Base-by-base conservation (phyloP, 2,329 filamentous ascomycete species). In the Sodiomyces alkalinus region DNA sequence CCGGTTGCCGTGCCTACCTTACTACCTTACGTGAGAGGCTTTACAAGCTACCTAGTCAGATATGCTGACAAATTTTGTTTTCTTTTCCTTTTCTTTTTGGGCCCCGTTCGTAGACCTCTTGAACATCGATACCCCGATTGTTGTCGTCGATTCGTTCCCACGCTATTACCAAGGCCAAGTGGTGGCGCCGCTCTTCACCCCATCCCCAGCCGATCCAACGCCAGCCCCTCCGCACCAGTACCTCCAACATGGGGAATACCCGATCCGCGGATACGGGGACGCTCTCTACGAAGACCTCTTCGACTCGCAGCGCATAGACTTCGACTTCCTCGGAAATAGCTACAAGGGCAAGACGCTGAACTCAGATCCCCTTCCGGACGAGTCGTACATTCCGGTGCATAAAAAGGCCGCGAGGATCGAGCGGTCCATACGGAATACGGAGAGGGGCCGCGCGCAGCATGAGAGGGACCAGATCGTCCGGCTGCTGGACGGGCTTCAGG, bases 401-500 rank as follows among this genome's bases (percentile, higher is more conserved):
- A 64, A 59, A 39, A 67, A 64, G 35, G 68, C 68, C 6, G 69
- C 74, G 44, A 56, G 71, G 15, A 46, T 69, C 27, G 72, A 77
- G 44, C 65, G 64, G 31, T 68, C 67, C 2, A 72, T 75, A 26
- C 60, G 72, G 18, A 77, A 77, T 37, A 60, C 67, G 1, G 72
- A 77, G 43, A 73, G 67, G 43, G 69, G 68, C 9, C 63, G 70
- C 7, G 72, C 72, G 11, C 70, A 76, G 39, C 72, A 77, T 56
- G 72, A 77, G 40, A 71, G 65, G 39, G 70, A 75, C 34, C 70
- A 74, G 40, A 67, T 77, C 22, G 64, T 71, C 30, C 62, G 71
- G 19, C 51, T 77, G 11, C 63, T 94, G 6, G 83, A 90, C 30
- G 83, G 83, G 12, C 64, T 98, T 1, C 79, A 83, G 47, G 81